Percentiles rank a stretch among this genome's conserved stretches.
Conservation (phyloP, 208 protist species). For the Trypanosoma melophagium region DNA sequence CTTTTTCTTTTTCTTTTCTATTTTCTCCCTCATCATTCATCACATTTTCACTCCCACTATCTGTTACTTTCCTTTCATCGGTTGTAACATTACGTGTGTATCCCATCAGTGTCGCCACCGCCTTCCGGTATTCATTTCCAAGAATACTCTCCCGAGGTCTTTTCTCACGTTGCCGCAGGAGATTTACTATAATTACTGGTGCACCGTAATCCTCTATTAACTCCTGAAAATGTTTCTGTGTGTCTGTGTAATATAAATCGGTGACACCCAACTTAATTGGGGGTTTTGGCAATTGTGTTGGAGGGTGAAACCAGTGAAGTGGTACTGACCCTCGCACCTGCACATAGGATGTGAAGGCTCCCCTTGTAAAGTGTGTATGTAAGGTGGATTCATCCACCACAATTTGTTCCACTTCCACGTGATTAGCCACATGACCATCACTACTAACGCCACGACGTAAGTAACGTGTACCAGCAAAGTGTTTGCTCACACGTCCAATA, state of each 20-base stretch:
- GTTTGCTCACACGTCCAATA: constrained; percentile 90
- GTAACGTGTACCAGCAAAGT: constrained; percentile 94
- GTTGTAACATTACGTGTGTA: constrained; percentile 5
- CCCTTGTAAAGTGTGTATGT: constrained; percentile 21
- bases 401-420: constrained; percentile 91
- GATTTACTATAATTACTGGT: constrained; percentile 91
- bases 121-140: constrained; percentile 58
- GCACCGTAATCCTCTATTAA: constrained; percentile 88
- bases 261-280: constrained; percentile 67
- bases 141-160: constrained; percentile 83
- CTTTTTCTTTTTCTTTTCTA: constrained; percentile 16
- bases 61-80: constrained; percentile 22
- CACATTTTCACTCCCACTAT: neutral
- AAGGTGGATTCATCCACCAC: constrained; percentile 57
- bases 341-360: constrained; percentile 64
- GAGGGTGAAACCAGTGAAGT: constrained; percentile 78
- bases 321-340: constrained; percentile 88
- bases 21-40: constrained; percentile 11
- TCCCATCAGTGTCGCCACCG: constrained; percentile 52
- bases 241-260: constrained; percentile 51
- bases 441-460: constrained; percentile 94
- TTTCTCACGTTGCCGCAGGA: constrained; percentile 91
- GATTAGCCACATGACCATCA: constrained; percentile 80
- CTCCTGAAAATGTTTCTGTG: constrained; percentile 91
- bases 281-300: constrained; percentile 76